Evolutionary conservation across 2,329 filamentous ascomycete species (phyloP), one percentile per base, ranked within the genome.

Genomic region (Fusarium praegraminearum): DNA sequence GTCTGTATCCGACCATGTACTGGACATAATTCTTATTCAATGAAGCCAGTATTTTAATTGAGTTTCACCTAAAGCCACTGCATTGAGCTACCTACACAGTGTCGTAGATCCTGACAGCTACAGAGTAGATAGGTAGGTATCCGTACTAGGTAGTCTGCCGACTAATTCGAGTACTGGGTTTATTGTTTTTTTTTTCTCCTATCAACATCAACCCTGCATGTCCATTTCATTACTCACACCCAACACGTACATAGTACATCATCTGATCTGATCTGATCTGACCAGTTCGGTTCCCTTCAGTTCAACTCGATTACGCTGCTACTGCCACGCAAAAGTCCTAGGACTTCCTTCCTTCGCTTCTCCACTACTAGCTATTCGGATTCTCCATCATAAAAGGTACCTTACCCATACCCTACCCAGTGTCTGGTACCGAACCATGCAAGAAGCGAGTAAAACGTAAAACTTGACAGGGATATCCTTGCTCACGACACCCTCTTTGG

Each of bases 361-460:
- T 64, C 61, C 61, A 64, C 59, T 47, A 20, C 59, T 47, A 20
- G 22, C 15, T 44, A 26, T 28, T 43, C 41, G 49, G 47, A 32
- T 57, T 45, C 52, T 50, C 50, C 64, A 44, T 66, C 55, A 53
- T 68, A 59, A 70, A 50, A 67, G 53, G 68, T 70, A 67, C 49
- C 24, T 40, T 22, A 40, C 24, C 49, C 46, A 50, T 40, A 51
- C 47, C 47, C 47, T 50, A 50, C 67, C 64, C 67, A 69, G 62
- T 43, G 32, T 63, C 62, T 33, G 67, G 67, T 63, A 69, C 67
- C 67, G 67, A 69, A 66, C 41, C 62, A 70, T 65, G 62, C 45
- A 59, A 20, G 32, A 66, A 61, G 62, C 52, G 64, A 67, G 53
- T 51, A 66, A 70, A 69, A 70, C 66, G 66, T 67, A 70, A 70